These are phyloP conservation scores for Fraxinus paxiana DNA, from an alignment of 305 asterid genomes.

Conservation along the genomic window DNA sequence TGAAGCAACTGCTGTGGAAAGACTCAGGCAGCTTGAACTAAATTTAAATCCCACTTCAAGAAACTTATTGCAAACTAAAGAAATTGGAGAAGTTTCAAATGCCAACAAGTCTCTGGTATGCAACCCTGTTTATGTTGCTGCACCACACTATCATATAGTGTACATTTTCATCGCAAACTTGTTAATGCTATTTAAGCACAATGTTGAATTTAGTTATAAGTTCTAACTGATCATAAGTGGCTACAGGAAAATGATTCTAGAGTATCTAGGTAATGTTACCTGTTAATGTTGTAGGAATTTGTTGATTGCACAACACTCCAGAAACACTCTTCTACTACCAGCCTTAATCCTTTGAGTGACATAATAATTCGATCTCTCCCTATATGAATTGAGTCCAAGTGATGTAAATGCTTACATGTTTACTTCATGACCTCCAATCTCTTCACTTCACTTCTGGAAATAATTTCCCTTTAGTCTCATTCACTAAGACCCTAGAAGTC, in stretches of 20 bases:
- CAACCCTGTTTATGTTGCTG: conserved; percentile 21
- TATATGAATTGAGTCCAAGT: neutral
- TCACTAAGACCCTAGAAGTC: neutral
- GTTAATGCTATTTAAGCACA: neutral
- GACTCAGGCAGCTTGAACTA: conserved; percentile 61
- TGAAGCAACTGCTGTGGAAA: conserved; percentile 75
- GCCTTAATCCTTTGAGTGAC: neutral
- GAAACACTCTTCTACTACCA: neutral
- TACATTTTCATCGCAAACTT: neutral
- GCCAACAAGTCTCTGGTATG: conserved; percentile 67
- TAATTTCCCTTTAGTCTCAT: neutral
- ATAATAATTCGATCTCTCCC: neutral
- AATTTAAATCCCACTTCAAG: conserved; percentile 49
- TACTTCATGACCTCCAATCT: neutral
- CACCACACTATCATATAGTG: conserved; percentile 1
- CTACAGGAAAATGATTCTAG: neutral
- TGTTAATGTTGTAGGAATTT: neutral
- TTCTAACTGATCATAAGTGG: conserved; percentile 3
- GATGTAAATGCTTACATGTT: neutral
- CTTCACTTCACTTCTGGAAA: neutral
- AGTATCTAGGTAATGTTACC: neutral
- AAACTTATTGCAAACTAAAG: conserved; percentile 51
- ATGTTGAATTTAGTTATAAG: neutral
- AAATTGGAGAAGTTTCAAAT: conserved; percentile 50
- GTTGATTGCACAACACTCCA: conserved; percentile 4